Conservation (phyloP, 768 basidiomycete genomes). For the Lactarius trivialis region DNA sequence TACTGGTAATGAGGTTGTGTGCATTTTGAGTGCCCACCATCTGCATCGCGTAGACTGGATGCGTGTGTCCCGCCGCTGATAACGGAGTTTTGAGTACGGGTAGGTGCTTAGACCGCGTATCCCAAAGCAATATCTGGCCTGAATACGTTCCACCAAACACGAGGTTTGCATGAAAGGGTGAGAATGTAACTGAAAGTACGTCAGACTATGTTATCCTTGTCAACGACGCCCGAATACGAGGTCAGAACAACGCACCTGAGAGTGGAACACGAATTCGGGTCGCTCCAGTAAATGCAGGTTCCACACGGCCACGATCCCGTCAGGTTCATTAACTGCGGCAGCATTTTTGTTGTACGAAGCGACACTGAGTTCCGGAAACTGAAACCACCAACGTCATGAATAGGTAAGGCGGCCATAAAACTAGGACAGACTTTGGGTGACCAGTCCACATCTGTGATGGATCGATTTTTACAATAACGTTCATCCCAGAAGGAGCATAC, state of each 20-base stretch:
- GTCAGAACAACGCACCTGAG: conserved; percentile 60
- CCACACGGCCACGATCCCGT: conserved; percentile 97
- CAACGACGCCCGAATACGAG: conserved; percentile 6
- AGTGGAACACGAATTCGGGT: conserved; percentile 97
- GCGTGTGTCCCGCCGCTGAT: conserved; percentile 94
- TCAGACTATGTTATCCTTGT: conserved; percentile 63
- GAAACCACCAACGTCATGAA: not conserved
- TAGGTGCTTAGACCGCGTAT: conserved; percentile 92
- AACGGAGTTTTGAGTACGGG: conserved; percentile 96
- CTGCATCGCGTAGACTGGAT: conserved; percentile 97
- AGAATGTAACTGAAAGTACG: conserved; percentile 93
- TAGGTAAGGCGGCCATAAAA: not conserved
- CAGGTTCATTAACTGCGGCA: conserved; percentile 88
- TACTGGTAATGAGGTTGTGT: conserved; percentile 93
- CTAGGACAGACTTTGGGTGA: conserved; percentile 72
- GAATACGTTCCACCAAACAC: conserved; percentile 99
- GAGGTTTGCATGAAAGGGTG: conserved; percentile 95
- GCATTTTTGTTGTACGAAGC: conserved; percentile 99
- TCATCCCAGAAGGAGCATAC: conserved; percentile 94
- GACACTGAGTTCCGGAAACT: conserved; percentile 95
- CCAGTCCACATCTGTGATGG: conserved; percentile 97
- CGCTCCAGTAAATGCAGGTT: conserved; percentile 91
- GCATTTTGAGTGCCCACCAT: conserved; percentile 99
- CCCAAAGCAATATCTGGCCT: conserved; percentile 97
- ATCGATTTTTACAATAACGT: conserved; percentile 84